Conservation (phyloP, 1,284 basidiomycete genomes). For the Cryptococcus sp. region DNA sequence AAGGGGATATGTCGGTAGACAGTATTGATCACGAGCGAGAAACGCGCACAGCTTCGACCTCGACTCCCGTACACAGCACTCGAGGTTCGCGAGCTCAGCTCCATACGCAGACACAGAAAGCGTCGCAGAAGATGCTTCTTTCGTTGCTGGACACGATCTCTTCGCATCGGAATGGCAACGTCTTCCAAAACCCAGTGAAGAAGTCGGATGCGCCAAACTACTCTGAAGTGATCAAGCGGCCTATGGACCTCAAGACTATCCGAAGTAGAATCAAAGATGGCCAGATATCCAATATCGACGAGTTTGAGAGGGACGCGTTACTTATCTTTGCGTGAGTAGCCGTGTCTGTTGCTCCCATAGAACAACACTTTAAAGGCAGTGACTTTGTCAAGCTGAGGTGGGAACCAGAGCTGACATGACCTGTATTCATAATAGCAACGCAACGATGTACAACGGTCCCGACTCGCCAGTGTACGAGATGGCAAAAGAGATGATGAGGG, state of each 20-base stretch:
- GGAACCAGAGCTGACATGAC: not conserved
- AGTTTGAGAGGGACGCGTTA: conserved; percentile 85
- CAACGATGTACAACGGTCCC: conserved; percentile 90
- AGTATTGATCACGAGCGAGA: conserved; percentile 9
- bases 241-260: conserved; percentile 91
- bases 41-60: conserved; percentile 1
- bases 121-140: conserved; percentile 74
- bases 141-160: conserved; percentile 79
- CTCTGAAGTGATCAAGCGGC: conserved; percentile 81
- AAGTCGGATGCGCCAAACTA: conserved; percentile 82
- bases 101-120: conserved; percentile 58
- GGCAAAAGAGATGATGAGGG: conserved; percentile 92
- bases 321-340: conserved; percentile 74
- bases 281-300: conserved; percentile 70
- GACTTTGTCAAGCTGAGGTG: no score
- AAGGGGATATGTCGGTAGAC: not conserved
- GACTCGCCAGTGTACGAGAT: conserved; percentile 79
- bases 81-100: conserved; percentile 9
- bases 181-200: conserved; percentile 88
- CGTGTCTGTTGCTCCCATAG: no score
- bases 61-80: conserved; percentile 6
- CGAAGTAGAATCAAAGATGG: conserved; percentile 80
- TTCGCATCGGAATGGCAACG: conserved; percentile 78
- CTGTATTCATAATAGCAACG: conserved; percentile 59
- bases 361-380: no score